Evolutionary conservation across 345 rosid species (phyloP), one percentile per base, ranked within the genome.

Genomic region (Salix koriyanagi): DNA sequence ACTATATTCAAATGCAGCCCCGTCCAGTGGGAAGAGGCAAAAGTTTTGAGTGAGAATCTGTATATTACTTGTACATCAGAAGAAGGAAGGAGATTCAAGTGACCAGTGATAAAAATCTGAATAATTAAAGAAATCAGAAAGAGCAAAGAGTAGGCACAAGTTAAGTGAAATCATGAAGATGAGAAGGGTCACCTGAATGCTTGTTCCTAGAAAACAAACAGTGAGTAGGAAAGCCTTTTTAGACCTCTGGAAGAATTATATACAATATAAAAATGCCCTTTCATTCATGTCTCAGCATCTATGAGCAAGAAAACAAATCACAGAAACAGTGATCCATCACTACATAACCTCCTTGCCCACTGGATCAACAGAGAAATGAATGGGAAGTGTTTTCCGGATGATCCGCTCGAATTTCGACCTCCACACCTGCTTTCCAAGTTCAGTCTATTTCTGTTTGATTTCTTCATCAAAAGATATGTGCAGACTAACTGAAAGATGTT

Each of bases 291-390:
- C 67, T 74, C 52, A 37, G 72, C 77, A 50, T 75, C 67, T 25
- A 73, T 46, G 68, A 77, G 44, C 21, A 81, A 64, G 67, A 69
- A 36, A 28, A 58, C 48, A 19, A 67, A 67, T 37, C 23, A 34
- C 25, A 75, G 61, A 74, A 71, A 14, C 46, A 70, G n/a, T 60
- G 48, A 65, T 69, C 69, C 36, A 65, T 71, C 64, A 21, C 86
- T 91, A 94, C 97, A 95, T 93, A 77, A 92, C 71, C 80, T 95
- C 93, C 4, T 88, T 85, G 71, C 97, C 94, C 34, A 90, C 93
- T 0, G 97, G 97, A 84, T 95, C 92, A 74, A 95, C 90, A 50
- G 90, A 83, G 81, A 86, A 91, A 82, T 89, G 90, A 75, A 92
- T 54, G 14, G 82, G 73, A 80, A 88, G 77, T 11, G 82, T 65